A percentile compares a stretch with the other conserved stretches of the same genome.
phyloP scores from a whole-genome alignment of 1,284 basidiomycete species.

The Cryptococcus deneoformans region DNA sequence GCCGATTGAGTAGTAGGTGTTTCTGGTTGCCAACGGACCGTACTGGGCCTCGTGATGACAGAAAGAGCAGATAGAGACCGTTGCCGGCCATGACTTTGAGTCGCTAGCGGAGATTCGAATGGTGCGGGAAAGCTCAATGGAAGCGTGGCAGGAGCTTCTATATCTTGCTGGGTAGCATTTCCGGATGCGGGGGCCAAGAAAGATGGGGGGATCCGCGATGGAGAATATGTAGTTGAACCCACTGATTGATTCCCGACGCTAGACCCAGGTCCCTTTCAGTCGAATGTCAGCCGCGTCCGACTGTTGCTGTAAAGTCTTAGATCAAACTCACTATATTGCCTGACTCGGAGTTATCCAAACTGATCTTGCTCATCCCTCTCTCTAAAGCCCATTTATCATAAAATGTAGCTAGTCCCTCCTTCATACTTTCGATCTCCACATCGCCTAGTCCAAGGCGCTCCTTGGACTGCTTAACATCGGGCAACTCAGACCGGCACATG shows the following conservation, averaged over 20 bases:
- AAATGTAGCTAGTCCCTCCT: slow-evolving; percentile 21
- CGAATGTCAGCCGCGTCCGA: too few species aligned
- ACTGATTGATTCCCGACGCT: too few species aligned
- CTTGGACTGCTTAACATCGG: slow-evolving; percentile 34
- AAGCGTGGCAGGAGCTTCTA: not conserved
- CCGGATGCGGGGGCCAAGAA: slow-evolving; percentile 1
- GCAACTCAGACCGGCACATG: slow-evolving; percentile 2
- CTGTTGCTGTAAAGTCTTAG: too few species aligned
- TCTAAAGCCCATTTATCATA: slow-evolving; percentile 34
- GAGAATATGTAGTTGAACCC: not conserved
- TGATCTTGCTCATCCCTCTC: slow-evolving; percentile 49
- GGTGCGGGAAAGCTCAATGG: not conserved
- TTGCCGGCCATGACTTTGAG: slow-evolving; percentile 7
- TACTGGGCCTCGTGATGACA: slow-evolving; percentile 15
- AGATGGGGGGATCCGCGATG: not conserved
- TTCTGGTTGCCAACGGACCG: slow-evolving; percentile 3
- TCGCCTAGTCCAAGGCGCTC: slow-evolving; percentile 24
- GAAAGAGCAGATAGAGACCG: slow-evolving; percentile 25
- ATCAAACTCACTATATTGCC: not conserved
- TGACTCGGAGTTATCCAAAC: slow-evolving; percentile 1
- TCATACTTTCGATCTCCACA: slow-evolving; percentile 32
- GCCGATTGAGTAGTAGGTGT: slow-evolving; percentile 2
- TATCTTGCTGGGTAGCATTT: not conserved
- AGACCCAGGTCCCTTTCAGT: too few species aligned
- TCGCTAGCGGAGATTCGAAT: slow-evolving; percentile 1